phyloP scores from a whole-genome alignment of 345 rosid genomes.

The Murraya koenigii region DNA sequence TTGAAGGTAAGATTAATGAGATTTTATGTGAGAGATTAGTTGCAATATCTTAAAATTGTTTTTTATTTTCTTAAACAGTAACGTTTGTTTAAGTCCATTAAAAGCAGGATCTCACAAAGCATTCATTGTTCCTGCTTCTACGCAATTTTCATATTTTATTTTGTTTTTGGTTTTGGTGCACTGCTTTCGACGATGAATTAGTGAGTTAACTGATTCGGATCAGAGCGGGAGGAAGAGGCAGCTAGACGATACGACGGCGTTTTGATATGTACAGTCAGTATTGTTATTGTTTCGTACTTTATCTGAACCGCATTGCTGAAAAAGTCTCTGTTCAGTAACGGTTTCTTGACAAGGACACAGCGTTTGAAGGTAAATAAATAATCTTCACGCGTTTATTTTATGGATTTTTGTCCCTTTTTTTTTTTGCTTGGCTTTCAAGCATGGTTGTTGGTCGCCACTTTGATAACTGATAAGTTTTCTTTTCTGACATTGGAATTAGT shows the following conservation, averaged over 20 bases:
- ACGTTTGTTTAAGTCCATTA: constrained; percentile 25
- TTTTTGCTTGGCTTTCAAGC: constrained; percentile 58
- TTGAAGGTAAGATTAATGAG: background rate
- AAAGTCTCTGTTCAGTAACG: constrained; percentile 4
- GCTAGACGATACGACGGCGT: constrained; percentile 19
- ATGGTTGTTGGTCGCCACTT: constrained; percentile 44
- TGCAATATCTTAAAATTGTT: background rate
- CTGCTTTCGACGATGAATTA: constrained; percentile 19
- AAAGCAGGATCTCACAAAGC: constrained; percentile 6
- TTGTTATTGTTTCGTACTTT: background rate
- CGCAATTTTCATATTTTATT: background rate
- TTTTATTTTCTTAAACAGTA: background rate
- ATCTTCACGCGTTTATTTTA: background rate
- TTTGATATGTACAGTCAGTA: background rate
- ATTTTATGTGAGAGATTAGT: background rate
- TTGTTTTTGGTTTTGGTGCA: constrained; percentile 3
- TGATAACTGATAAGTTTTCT: constrained; percentile 19
- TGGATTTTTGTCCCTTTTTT: too few species aligned
- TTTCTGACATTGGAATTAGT: constrained; percentile 36
- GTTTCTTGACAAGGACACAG: constrained; percentile 6
- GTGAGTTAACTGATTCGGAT: constrained; percentile 20
- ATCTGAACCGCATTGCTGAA: constrained; percentile 23
- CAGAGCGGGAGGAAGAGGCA: constrained; percentile 18
- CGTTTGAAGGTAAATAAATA: constrained; percentile 4
- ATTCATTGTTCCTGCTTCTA: background rate